Percentiles rank a stretch among this genome's conserved stretches.
Conservation (phyloP, 768 basidiomycete genomes). For the Podaxis rugospora region DNA sequence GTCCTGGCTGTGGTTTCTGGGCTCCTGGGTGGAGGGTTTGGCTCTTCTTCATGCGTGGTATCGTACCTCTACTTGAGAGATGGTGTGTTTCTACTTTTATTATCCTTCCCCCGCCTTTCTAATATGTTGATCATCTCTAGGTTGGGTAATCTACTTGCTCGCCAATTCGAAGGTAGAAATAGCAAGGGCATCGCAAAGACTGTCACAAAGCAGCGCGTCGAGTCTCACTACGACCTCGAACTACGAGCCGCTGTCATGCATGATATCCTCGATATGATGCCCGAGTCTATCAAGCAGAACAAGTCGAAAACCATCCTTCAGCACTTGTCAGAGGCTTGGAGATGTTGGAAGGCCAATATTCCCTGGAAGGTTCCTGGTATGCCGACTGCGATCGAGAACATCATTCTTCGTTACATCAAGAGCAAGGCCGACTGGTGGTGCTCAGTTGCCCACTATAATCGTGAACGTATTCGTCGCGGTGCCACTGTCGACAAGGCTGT, state of each 20-base stretch:
- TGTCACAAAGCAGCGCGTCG: slow-evolving; percentile 98
- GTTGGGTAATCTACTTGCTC: slow-evolving; percentile 93
- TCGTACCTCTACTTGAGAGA: slow-evolving; percentile 93
- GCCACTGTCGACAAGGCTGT: slow-evolving; percentile 98
- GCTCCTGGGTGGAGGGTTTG: slow-evolving; percentile 99
- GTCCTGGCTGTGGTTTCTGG: slow-evolving; percentile 99
- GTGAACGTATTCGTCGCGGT: slow-evolving; percentile 94
- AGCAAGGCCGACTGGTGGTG: slow-evolving; percentile 99
- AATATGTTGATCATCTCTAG: slow-evolving; percentile 23
- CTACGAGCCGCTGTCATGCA: slow-evolving; percentile 99
- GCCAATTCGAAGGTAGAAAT: slow-evolving; percentile 98
- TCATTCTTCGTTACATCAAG: slow-evolving; percentile 98
- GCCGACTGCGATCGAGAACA: slow-evolving; percentile 99
- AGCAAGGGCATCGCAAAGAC: slow-evolving; percentile 96
- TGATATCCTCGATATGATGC: slow-evolving; percentile 99
- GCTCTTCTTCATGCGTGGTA: slow-evolving; percentile 99
- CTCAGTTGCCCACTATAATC: slow-evolving; percentile 97
- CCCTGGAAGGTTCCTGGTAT: slow-evolving; percentile 99
- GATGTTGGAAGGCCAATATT: slow-evolving; percentile 96
- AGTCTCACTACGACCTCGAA: slow-evolving; percentile 98
- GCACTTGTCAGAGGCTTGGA: slow-evolving; percentile 97
- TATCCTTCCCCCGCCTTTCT: not conserved
- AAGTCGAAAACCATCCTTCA: slow-evolving; percentile 99
- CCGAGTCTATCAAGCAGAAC: slow-evolving; percentile 98
- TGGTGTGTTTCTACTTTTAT: slow-evolving; percentile 49